Percentiles rank a stretch among this genome's conserved stretches.
phyloP scores from a whole-genome alignment of 179 eudicot genomes.

The Drosera spatulata region DNA sequence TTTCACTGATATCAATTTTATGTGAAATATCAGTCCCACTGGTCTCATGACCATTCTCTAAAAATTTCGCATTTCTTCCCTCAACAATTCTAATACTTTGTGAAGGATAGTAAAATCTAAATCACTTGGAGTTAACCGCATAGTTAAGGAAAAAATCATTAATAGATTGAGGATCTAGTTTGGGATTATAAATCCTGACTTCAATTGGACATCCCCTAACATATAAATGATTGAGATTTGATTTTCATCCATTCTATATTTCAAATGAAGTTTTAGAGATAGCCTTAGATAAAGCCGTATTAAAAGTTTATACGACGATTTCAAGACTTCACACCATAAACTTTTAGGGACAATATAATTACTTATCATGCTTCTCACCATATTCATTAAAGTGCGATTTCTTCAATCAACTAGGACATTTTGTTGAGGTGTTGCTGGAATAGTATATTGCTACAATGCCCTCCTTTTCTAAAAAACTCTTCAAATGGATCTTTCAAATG shows the following conservation, averaged over 20 bases:
- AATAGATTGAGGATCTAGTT: neutral
- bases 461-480: no score
- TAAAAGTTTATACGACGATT: neutral
- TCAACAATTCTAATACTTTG: neutral
- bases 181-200: neutral
- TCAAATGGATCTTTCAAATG: no score
- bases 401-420: neutral
- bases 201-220: neutral
- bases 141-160: neutral
- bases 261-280: neutral
- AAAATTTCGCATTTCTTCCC: neutral
- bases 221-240: neutral
- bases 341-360: neutral
- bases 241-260: neutral
- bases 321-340: neutral
- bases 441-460: neutral
- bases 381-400: neutral
- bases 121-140: neutral
- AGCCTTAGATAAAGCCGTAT: neutral
- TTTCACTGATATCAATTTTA: neutral
- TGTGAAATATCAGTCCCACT: neutral
- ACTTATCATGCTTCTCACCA: neutral
- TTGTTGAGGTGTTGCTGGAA: neutral
- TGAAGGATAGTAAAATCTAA: neutral
- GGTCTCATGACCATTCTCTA: neutral